Percentiles rank a stretch among this genome's conserved stretches.
These are phyloP conservation scores for Areca catechu DNA, from an alignment of 176 grass and related monocot species.

Conservation along the genomic window DNA sequence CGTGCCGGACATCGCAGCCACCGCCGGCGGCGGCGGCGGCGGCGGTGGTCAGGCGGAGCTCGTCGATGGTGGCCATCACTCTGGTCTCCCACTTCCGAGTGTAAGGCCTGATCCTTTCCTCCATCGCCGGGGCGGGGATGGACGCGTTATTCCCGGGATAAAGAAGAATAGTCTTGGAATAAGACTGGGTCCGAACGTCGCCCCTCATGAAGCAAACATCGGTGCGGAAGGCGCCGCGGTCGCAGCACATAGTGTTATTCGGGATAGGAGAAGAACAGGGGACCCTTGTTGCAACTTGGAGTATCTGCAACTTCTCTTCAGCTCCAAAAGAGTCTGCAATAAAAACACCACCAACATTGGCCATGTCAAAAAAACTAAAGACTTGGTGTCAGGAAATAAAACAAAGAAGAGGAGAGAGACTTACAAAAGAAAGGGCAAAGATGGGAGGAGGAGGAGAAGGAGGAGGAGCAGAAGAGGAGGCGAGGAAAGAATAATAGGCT, in stretches of 20 bases:
- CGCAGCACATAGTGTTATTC: conserved; percentile 51
- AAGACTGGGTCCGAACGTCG: conserved; percentile 48
- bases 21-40: neutral
- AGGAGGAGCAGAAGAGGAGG: no score
- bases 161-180: conserved; percentile 25
- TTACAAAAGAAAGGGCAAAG: no score
- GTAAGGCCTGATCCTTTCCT: conserved; percentile 42
- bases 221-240: conserved; percentile 43
- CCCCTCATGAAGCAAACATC: conserved; percentile 83
- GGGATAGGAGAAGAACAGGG: conserved; percentile 32
- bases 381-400: no score
- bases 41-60: conserved; percentile 42
- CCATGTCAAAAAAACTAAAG: no score
- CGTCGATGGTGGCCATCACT: conserved; percentile 72
- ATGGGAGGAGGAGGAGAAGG: no score
- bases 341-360: no score
- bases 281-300: neutral
- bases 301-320: no score
- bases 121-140: conserved; percentile 2
- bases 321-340: no score
- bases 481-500: no score
- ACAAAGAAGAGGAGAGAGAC: no score
- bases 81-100: conserved; percentile 78
- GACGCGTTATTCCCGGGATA: conserved; percentile 3
- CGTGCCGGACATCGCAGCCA: conserved; percentile 43